Base-by-base conservation (phyloP, 768 basidiomycete species). In the Tulasnella sp. region DNA sequence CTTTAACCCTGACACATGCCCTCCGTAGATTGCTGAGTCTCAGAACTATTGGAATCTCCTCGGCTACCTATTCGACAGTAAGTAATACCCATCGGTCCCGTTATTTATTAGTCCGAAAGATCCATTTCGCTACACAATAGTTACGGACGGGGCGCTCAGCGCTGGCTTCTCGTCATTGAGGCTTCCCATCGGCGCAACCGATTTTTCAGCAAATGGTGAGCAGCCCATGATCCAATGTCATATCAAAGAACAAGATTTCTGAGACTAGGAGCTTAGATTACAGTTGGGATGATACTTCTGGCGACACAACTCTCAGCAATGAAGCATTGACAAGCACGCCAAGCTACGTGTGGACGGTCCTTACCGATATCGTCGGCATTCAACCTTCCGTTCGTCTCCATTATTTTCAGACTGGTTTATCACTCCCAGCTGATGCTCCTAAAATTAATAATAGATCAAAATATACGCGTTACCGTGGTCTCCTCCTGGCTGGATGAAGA, bases 401-500 rank as follows among this genome's bases (percentile, higher is more conserved):
- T 38, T 15, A 38, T 38, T 38, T 38, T 38, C n/a, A n/a, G n/a
- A n/a, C n/a, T n/a, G n/a, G n/a, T n/a, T 38, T 15, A 38, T 38
- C 34, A 38, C 34, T 38, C 34, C 15, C 34, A 15, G 34, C 34
- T 5, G 5, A 5, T 38, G 5, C 15, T 5, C 34, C 15, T 15
- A 38, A 38, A 7, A 5, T 15, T 38, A 38, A 38, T 38, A 5
- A 15, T 38, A 38, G 64, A 56, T 82, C 58, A 77, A 74, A 64
- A 71, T 85, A n/a, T 81, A 84, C 62, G 62, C 85, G 3, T 51
- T 83, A 15, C 83, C 87, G 5, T 88, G 87, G 87, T 86, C 85
- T 24, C 83, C 85, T 2, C 86, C 87, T 9, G 83, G 73, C 2
- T 89, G 87, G 86, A 86, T 87, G 84, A 88, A 88, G 68, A 73